Conservation (phyloP, 345 rosid species). For the Microcos paniculata region DNA sequence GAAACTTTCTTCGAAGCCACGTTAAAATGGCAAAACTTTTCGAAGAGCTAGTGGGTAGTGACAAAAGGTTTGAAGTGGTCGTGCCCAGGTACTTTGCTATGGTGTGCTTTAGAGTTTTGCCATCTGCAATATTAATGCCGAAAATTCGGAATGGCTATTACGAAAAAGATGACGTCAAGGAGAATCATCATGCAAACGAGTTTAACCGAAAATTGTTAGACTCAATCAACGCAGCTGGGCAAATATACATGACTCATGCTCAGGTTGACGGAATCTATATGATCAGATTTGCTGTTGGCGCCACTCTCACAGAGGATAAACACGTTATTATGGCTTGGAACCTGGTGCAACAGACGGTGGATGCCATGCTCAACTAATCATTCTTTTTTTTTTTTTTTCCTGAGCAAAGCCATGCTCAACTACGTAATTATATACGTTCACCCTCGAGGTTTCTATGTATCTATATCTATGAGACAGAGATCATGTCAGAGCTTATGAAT, state of each 20-base stretch:
- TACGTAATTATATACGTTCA: no score
- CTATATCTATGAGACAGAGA: no score
- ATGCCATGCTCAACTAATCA: neutral
- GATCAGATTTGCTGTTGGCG: constrained; percentile 30
- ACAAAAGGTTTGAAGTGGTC: neutral
- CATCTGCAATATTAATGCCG: neutral
- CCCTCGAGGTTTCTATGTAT: no score
- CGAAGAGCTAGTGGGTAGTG: neutral
- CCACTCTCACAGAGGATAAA: constrained; percentile 27
- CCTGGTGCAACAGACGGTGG: constrained; percentile 26
- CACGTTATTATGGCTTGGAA: constrained; percentile 36
- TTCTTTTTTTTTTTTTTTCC: no score
- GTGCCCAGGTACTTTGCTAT: neutral
- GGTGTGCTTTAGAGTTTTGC: neutral
- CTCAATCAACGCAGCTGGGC: constrained; percentile 39
- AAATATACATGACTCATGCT: constrained; percentile 26
- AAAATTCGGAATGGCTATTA: no score
- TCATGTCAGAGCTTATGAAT: no score
- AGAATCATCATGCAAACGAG: constrained; percentile 11
- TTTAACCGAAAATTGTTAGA: constrained; percentile 33
- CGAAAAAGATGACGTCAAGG: neutral
- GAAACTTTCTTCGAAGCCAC: neutral
- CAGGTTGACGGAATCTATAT: constrained; percentile 30
- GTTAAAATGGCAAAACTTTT: neutral
- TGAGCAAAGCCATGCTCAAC: no score